These are phyloP conservation scores for Sugiyamaella floridensis DNA, from an alignment of 805 yeast species.

Conservation along the genomic window DNA sequence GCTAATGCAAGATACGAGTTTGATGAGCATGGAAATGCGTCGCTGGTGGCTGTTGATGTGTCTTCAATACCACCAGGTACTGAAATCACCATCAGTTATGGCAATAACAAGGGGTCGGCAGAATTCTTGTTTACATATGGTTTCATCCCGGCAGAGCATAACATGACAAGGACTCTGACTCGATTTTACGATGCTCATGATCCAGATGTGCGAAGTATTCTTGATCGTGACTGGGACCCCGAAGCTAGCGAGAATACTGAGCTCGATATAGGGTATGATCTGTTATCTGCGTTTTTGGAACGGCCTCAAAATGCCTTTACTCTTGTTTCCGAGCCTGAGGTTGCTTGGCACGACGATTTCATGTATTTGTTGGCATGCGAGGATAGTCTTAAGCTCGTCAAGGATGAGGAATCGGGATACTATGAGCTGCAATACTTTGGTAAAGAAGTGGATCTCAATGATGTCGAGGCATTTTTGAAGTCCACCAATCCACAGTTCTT, in stretches of 20 bases:
- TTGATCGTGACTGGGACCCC: slow-evolving; percentile 17
- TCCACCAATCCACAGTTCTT: slow-evolving; percentile 2
- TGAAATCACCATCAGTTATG: slow-evolving; percentile 33
- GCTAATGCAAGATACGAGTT: slow-evolving; percentile 35
- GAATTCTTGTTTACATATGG: slow-evolving; percentile 37
- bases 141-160: slow-evolving; percentile 27
- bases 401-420: slow-evolving; percentile 13
- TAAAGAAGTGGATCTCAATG: slow-evolving; percentile 17
- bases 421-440: slow-evolving; percentile 19
- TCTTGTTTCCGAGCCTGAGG: slow-evolving; percentile 1
- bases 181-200: slow-evolving; percentile 18
- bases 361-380: slow-evolving; percentile 21
- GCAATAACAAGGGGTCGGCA: slow-evolving; percentile 29
- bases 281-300: slow-evolving; percentile 21
- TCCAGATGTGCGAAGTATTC: slow-evolving; percentile 13
- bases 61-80: slow-evolving; percentile 9
- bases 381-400: slow-evolving; percentile 18
- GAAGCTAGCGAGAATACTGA: slow-evolving; percentile 12
- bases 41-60: slow-evolving; percentile 9
- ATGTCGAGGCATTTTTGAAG: slow-evolving; percentile 8
- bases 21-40: slow-evolving; percentile 13
- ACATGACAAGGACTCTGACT: slow-evolving; percentile 8
- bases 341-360: slow-evolving; percentile 22
- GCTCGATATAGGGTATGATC: slow-evolving; percentile 19
- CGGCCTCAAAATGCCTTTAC: slow-evolving; percentile 14